Evolutionary conservation across 805 yeast genomes (phyloP), one percentile per base, ranked within the genome.

Genomic region (Candida morakotiae): DNA sequence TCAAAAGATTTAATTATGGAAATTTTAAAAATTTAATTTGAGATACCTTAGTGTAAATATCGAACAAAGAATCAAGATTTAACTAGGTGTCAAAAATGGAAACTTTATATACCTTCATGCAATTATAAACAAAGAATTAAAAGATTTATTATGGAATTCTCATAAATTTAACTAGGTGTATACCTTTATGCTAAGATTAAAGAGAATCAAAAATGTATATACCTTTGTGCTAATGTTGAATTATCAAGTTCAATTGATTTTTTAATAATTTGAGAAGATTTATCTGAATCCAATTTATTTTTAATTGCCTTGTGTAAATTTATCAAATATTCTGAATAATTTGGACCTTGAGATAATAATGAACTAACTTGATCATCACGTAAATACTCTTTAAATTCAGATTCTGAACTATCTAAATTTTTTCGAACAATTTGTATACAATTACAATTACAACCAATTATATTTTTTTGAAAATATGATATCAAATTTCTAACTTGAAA

Each of bases 351-450:
- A 29, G 80, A 77, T 25, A 45, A 46, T 9, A 55, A 35, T 63
- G 63, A 17, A 69, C 63, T 60, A n/a, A 58, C 35, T 31, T 77
- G 69, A 54, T 93, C 98, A 51, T 93, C 98, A 20, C 81, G 78
- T 52, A 93, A 62, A 35, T 75, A 51, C 28, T 79, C 79, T 27
- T 69, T 62, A 53, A 87, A 77, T 27, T 51, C 54, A 9, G 42
- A 40, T 47, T 80, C 79, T 2, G 76, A 69, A 2, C 78, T 77
- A 51, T 85, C 94, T 15, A 73, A 57, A 5, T 79, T 79, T 46
- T 77, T 79, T 43, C 93, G 68, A 11, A 83, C 75, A 5, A 87
- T 55, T 41, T 77, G 79, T 20, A 86, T 56, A 1, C 79, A 73
- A 5, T 53, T 53, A n/a, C 64, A 42, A 9, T 56, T 64, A 22